Base-by-base conservation (phyloP, 176 grass and related monocot genomes). In the Tillandsia fasciculata region DNA sequence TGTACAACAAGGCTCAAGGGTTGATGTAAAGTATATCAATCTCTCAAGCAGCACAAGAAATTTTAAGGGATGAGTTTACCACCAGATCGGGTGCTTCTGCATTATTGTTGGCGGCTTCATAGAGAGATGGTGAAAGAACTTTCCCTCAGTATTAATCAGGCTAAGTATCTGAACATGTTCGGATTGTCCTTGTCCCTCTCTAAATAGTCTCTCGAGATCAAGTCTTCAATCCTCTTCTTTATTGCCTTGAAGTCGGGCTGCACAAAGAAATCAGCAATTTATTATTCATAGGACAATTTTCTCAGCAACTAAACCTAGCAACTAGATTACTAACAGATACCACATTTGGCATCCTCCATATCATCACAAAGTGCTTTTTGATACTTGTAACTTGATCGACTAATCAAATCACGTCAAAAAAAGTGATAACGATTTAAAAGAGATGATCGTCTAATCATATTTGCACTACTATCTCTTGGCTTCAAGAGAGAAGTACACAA, bases 201-300 rank as follows among this genome's bases (percentile, higher is more conserved):
- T 70, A 94, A 65, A 77, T 94, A 94, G 58, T 94, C 90, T 64
- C 86, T 86, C 22, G 81, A 81, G 59, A 94, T 94, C 74, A 94
- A 83, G 58, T 89, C 86, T 72, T 94, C 90, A 29, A 89, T 89
- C 52, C 90, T 84, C 77, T 89, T 94, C 86, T 94, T 89, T n/a
- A 94, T 94, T 28, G 83, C 86, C 76, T 89, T 89, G 80, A 94
- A 86, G 78, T 94, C 90, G 9, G 90, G 90, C 90, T 94, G 81
- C 61, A 83, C 33, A 67, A 42, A 42, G 33, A 42, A 42, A 42
- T 8, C 33, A 42, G 33, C 33, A 42, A 42, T 42, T 42, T 42
- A 42, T 42, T 42, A 42, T 42, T 42, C 33, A 3, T 8, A 42
- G 33, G 33, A 42, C 33, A 42, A 42, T 42, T 42, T 42, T 42